phyloP scores from a whole-genome alignment of 2,329 filamentous ascomycete genomes.

The Grosmannia clavigera region DNA sequence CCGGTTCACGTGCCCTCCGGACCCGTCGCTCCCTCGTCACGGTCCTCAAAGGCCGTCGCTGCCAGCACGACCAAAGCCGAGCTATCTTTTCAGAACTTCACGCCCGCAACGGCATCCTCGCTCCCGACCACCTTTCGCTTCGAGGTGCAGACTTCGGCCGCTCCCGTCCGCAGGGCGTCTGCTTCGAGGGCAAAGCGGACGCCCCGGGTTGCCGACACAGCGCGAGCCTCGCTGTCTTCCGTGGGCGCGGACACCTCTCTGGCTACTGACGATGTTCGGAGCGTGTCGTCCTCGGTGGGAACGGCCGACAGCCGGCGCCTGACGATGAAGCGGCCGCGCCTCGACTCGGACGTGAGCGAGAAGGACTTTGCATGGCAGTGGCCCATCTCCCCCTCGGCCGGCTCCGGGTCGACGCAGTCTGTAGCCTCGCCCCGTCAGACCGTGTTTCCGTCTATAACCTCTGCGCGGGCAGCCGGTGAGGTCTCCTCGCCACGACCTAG shows the following conservation, averaged over 20 bases:
- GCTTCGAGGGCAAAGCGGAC: background rate
- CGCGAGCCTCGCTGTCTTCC: background rate
- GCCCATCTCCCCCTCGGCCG: slow-evolving; percentile 11
- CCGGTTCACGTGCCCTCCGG: slow-evolving; percentile 2
- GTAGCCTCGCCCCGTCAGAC: slow-evolving; percentile 1
- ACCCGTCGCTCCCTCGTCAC: background rate
- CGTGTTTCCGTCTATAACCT: background rate
- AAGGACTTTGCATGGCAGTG: slow-evolving; percentile 12
- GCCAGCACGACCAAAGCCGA: background rate
- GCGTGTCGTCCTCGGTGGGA: background rate
- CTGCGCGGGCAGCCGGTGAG: background rate
- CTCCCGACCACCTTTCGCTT: background rate
- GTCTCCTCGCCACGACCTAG: background rate
- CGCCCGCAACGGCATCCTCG: background rate
- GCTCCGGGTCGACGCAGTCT: slow-evolving; percentile 7
- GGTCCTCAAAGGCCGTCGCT: background rate
- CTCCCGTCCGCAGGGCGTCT: background rate
- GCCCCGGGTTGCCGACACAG: too few relatives aligned
- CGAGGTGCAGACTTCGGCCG: background rate
- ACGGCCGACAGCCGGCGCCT: background rate
- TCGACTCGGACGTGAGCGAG: slow-evolving; percentile 11
- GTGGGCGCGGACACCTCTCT: background rate
- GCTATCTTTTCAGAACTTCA: background rate
- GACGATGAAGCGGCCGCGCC: slow-evolving; percentile 6
- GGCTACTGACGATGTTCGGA: background rate